A percentile compares a stretch with the other conserved stretches of the same genome.
Conservation (phyloP, 257 asterid genomes). For the Jacaranda mimosifolia region DNA sequence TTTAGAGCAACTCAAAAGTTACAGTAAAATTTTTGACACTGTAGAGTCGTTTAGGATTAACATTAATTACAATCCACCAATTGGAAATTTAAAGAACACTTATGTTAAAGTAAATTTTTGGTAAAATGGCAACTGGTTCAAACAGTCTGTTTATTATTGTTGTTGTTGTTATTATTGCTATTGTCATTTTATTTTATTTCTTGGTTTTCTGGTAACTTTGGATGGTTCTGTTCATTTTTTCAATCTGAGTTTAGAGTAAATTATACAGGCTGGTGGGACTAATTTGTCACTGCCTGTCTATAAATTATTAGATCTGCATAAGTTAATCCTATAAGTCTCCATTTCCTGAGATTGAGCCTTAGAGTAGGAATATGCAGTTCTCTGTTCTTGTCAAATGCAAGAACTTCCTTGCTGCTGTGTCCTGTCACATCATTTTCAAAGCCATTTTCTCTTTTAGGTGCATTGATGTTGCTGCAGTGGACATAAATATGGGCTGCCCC, state of each 20-base stretch:
- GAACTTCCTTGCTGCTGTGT: slow-evolving; percentile 29
- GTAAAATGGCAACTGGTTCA: background rate
- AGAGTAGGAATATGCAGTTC: background rate
- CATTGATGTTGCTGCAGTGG: slow-evolving; percentile 91
- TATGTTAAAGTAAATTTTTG: background rate
- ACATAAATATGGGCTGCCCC: slow-evolving; percentile 98
- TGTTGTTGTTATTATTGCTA: no score
- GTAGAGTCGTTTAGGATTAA: background rate
- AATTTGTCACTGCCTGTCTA: background rate
- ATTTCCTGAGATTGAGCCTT: slow-evolving; percentile 21
- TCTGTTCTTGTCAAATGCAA: slow-evolving; percentile 19
- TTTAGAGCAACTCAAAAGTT: background rate
- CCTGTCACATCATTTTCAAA: slow-evolving; percentile 5
- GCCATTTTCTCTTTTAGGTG: slow-evolving; percentile 59
- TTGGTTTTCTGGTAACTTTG: slow-evolving; percentile 8
- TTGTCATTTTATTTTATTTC: background rate
- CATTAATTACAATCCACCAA: background rate
- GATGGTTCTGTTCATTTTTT: slow-evolving; percentile 7
- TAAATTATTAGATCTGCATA: background rate
- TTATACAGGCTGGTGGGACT: slow-evolving; percentile 1
- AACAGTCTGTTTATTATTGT: background rate
- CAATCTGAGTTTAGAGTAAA: background rate
- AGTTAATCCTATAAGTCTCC: background rate
- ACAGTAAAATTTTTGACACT: background rate
- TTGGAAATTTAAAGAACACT: background rate